These are phyloP conservation scores for Colletotrichum zoysiae DNA, from an alignment of 2,329 filamentous ascomycete species.

Conservation along the genomic window DNA sequence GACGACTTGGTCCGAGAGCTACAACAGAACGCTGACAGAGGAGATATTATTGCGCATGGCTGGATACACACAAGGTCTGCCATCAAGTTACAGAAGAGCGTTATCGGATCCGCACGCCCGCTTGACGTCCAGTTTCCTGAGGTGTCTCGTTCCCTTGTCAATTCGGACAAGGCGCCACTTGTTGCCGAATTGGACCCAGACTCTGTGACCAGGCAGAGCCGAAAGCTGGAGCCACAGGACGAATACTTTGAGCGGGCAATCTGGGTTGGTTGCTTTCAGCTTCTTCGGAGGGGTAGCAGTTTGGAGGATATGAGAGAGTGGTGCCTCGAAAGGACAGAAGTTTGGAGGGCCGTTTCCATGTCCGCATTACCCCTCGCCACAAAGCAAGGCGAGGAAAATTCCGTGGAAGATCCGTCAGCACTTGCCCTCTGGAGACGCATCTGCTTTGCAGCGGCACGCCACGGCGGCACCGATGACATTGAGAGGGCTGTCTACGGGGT, in stretches of 20 bases:
- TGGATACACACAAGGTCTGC: conserved; percentile 93
- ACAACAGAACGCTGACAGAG: conserved; percentile 80
- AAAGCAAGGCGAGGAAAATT: conserved; percentile 53
- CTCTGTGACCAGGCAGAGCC: conserved; percentile 82
- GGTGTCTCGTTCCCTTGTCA: conserved; percentile 68
- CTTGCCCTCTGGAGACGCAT: conserved; percentile 81
- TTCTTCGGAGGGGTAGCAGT: conserved; percentile 85
- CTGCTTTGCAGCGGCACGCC: conserved; percentile 78
- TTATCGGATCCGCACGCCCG: conserved; percentile 56
- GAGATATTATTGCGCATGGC: conserved; percentile 86
- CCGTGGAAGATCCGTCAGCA: conserved; percentile 59
- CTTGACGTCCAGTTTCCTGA: conserved; percentile 73
- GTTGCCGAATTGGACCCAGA: conserved; percentile 95
- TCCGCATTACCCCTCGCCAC: conserved; percentile 76
- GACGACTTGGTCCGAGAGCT: conserved; percentile 82
- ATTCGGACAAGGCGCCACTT: conserved; percentile 72
- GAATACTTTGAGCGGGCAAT: conserved; percentile 90
- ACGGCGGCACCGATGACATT: conserved; percentile 78
- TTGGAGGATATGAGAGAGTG: conserved; percentile 83
- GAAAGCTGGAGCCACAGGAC: conserved; percentile 83
- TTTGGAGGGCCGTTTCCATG: conserved; percentile 89
- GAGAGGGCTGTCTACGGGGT: conserved; percentile 92
- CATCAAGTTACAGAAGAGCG: conserved; percentile 89
- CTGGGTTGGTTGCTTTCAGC: conserved; percentile 95
- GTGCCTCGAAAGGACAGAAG: conserved; percentile 87